phyloP scores from a whole-genome alignment of 371 early-diverging fungal species.

The Coemansia sp. region DNA sequence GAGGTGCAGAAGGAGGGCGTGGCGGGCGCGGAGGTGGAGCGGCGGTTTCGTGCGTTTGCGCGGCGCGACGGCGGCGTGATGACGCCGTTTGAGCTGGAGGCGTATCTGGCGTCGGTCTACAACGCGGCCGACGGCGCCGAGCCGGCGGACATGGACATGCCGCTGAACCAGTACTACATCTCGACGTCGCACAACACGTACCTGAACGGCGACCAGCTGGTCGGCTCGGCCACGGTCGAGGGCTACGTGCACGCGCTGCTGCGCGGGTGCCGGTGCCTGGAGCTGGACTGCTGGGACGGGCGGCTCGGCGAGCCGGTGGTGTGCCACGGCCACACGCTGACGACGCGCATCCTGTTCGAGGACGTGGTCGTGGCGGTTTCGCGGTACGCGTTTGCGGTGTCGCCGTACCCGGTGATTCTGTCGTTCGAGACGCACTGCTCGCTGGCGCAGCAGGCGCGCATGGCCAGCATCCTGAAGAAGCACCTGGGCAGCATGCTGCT shows the following conservation, averaged over 20 bases:
- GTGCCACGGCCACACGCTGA: constrained; percentile 77
- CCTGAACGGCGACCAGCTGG: constrained; percentile 74
- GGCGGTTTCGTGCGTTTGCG: constrained; percentile 34
- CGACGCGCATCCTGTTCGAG: constrained; percentile 69
- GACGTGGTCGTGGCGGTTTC: constrained; percentile 74
- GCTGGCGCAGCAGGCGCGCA: constrained; percentile 65
- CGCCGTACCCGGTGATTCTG: constrained; percentile 76
- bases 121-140: constrained; percentile 25
- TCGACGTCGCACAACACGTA: constrained; percentile 85
- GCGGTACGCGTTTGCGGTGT: constrained; percentile 75
- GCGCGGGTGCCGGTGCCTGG: constrained; percentile 81
- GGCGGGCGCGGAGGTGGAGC: constrained; percentile 15
- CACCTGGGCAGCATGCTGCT: constrained; percentile 66
- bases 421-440: constrained; percentile 80
- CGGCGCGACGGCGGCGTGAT: constrained; percentile 26
- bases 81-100: constrained; percentile 46
- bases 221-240: constrained; percentile 71
- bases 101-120: constrained; percentile 47
- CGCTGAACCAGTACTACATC: constrained; percentile 74
- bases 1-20: constrained; percentile 44
- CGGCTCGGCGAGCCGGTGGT: constrained; percentile 70
- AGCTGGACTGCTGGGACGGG: constrained; percentile 89
- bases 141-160: constrained; percentile 52
- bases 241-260: constrained; percentile 77
- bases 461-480: constrained; percentile 64